Conservation (phyloP, 768 basidiomycete genomes). For the Leccinum olivaceopallidum region DNA sequence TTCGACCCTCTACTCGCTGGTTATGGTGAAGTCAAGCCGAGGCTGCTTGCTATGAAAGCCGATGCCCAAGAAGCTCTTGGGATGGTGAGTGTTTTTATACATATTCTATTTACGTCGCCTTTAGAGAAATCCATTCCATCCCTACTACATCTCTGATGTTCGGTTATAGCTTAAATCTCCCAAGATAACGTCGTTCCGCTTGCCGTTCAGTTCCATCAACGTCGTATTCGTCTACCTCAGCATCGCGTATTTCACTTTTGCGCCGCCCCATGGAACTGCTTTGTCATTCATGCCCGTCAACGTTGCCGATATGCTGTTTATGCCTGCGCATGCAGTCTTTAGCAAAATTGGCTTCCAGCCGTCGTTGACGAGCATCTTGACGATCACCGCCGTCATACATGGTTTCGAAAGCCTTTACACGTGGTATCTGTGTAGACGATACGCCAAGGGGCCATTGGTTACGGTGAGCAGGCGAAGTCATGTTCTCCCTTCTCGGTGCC, state of each 20-base stretch:
- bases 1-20: constrained; percentile 73
- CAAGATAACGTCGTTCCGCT: constrained; percentile 54
- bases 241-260: constrained; percentile 18
- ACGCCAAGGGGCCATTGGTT: constrained; percentile 21
- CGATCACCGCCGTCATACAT: constrained; percentile 16
- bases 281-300: constrained; percentile 17
- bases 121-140: background rate
- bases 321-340: constrained; percentile 21
- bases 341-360: constrained; percentile 20
- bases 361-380: constrained; percentile 9
- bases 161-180: constrained; percentile 59
- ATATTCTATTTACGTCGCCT: background rate
- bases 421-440: constrained; percentile 30
- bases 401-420: constrained; percentile 30
- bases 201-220: constrained; percentile 40
- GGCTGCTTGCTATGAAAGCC: constrained; percentile 77
- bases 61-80: constrained; percentile 79
- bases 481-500: background rate
- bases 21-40: constrained; percentile 82
- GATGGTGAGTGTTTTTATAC: constrained; percentile 51
- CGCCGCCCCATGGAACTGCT: constrained; percentile 22
- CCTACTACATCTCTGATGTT: background rate
- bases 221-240: constrained; percentile 18
- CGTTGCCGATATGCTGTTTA: constrained; percentile 17
- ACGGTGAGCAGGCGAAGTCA: constrained; percentile 16